Percentiles rank a stretch among this genome's conserved stretches.
These are phyloP conservation scores for Xylaria sp. DNA, from an alignment of 2,329 filamentous ascomycete genomes.

Conservation along the genomic window DNA sequence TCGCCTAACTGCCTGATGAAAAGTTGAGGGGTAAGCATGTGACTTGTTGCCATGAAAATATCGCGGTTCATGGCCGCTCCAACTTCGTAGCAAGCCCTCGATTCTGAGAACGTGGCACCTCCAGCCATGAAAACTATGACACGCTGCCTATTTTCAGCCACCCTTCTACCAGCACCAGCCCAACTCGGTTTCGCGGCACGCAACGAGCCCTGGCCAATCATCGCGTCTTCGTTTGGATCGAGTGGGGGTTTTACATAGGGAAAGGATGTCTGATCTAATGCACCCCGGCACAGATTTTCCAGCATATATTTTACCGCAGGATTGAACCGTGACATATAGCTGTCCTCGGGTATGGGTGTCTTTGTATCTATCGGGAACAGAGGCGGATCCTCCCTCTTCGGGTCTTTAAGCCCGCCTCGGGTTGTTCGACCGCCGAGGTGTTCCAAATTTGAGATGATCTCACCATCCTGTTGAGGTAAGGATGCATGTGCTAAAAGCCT, in stretches of 20 bases:
- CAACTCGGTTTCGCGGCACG: constrained; percentile 94
- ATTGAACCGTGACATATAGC: constrained; percentile 87
- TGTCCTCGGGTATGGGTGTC: constrained; percentile 73
- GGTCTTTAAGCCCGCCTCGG: constrained; percentile 77
- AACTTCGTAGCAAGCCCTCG: constrained; percentile 88
- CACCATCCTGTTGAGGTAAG: constrained; percentile 77
- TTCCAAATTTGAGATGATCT: constrained; percentile 81
- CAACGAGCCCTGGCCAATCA: constrained; percentile 77
- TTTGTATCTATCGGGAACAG: constrained; percentile 77
- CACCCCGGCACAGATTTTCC: constrained; percentile 75
- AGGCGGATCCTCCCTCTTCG: constrained; percentile 70
- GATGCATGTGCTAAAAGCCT: constrained; percentile 86
- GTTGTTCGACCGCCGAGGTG: constrained; percentile 81
- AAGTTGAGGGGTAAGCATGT: constrained; percentile 88
- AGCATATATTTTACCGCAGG: constrained; percentile 85
- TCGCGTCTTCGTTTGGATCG: constrained; percentile 69
- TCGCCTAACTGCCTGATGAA: constrained; percentile 87
- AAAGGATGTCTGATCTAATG: constrained; percentile 73
- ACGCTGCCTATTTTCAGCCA: constrained; percentile 85
- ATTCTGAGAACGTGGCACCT: constrained; percentile 92
- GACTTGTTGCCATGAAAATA: constrained; percentile 87
- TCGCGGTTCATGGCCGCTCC: constrained; percentile 79
- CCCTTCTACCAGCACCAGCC: constrained; percentile 83
- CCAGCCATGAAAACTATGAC: constrained; percentile 95
- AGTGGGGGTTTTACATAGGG: constrained; percentile 79